Evolutionary conservation across 2,329 filamentous ascomycete genomes (phyloP), one percentile per base, ranked within the genome.

Genomic region (Botrytis deweyae): DNA sequence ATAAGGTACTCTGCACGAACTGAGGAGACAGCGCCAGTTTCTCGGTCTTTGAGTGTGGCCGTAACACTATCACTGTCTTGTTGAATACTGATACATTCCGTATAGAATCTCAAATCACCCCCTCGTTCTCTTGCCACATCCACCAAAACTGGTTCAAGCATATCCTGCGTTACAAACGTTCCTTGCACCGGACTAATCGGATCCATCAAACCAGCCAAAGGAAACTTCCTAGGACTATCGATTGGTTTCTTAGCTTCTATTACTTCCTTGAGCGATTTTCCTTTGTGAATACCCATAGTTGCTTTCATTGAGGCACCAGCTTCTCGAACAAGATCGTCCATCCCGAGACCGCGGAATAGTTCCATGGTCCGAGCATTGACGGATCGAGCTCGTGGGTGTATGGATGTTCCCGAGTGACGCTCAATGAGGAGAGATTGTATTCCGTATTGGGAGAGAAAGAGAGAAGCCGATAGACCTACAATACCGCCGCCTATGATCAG

Each of bases 401-500:
- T 78, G 1, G 82, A 82, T 44, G 81, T 82, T 0, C 77, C 74
- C 0, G 78, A 46, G 46, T 84, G 83, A 16, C 81, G 81, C 73
- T 84, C 83, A 10, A 85, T 72, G n/a, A 84, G 76, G 14, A 83
- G 78, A 58, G 79, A 80, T 6, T 78, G 77, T 10, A 84, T 77
- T 40, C 78, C 68, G 14, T 81, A 77, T 1, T 78, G 76, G 20
- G 81, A 76, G 64, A 84, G 80, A 72, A 81, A 82, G 42, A 85
- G 78, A 2, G 83, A 81, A 42, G 82, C 80, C 3, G 80, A 81
- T 18, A 85, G 80, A 36, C 83, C 84, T 38, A 84, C 82, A 2
- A 84, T 80, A 42, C 82, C 82, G 25, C 81, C 83, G 25, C 84
- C 83, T 3, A 85, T 77, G 40, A 85, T 80, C 16, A 84, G 78